These are phyloP conservation scores for Dinochytrium kinnereticum DNA, from an alignment of 371 early-diverging fungal species.

Conservation along the genomic window DNA sequence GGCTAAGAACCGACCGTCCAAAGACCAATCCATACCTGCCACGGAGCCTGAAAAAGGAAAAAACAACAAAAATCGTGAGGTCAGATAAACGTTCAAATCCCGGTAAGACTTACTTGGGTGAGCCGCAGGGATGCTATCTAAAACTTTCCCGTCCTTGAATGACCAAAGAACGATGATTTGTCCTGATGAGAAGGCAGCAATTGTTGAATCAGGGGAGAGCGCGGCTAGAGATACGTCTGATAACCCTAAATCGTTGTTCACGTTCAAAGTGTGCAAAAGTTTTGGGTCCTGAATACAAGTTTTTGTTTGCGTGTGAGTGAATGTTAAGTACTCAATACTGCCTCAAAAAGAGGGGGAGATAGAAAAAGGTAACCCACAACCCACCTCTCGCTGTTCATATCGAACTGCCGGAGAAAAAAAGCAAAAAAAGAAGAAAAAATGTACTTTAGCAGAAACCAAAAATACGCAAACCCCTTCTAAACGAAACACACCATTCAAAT, in stretches of 20 bases:
- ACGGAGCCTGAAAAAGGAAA: not conserved
- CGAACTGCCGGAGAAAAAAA: not conserved
- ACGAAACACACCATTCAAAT: not conserved
- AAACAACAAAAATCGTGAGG: not conserved
- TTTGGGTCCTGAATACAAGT: not conserved
- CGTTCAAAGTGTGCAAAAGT: not conserved
- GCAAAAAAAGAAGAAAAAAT: too few species aligned
- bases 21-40: not conserved
- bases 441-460: too few species aligned
- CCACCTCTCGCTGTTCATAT: not conserved
- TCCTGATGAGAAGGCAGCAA: not conserved
- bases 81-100: not conserved
- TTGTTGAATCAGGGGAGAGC: not conserved
- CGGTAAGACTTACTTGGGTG: not conserved
- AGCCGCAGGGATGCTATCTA: not conserved
- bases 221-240: not conserved
- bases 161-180: not conserved
- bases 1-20: not conserved
- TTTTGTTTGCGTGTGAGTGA: too few species aligned
- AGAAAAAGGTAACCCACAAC: not conserved
- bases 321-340: too few species aligned
- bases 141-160: not conserved
- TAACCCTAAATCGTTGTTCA: not conserved
- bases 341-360: not conserved
- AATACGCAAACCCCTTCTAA: not conserved